Evolutionary conservation across 345 rosid species (phyloP).

Genomic region (Triadica sebifera): DNA sequence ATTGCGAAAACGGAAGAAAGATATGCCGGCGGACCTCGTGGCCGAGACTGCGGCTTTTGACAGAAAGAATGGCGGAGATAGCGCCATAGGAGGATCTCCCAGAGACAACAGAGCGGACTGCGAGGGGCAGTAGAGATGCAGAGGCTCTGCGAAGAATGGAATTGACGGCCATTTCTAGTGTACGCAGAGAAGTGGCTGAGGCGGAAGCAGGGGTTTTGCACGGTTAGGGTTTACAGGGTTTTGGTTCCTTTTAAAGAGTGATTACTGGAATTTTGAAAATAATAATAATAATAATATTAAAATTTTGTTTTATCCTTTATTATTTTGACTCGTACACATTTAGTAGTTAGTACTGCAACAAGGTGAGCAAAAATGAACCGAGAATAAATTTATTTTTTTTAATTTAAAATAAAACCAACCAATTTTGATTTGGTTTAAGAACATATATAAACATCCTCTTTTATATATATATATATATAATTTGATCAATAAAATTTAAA

Average conservation of each 20-base stretch:
- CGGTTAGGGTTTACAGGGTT: conserved; percentile 11
- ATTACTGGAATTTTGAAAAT: background rate
- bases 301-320: too few relatives aligned
- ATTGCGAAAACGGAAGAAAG: conserved; percentile 18
- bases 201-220: background rate
- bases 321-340: too few relatives aligned
- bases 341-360: too few relatives aligned
- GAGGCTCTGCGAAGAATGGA: conserved; percentile 47
- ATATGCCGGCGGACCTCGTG: background rate
- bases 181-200: background rate
- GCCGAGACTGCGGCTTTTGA: conserved; percentile 5
- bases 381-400: too few relatives aligned
- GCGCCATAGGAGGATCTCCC: conserved; percentile 27
- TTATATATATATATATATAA: too few relatives aligned
- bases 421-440: too few relatives aligned
- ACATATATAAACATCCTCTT: too few relatives aligned
- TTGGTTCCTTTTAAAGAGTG: background rate
- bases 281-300: too few relatives aligned
- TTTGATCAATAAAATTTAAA: too few relatives aligned
- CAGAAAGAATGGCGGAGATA: conserved; percentile 10
- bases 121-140: conserved; percentile 32
- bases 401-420: too few relatives aligned
- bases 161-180: conserved; percentile 15
- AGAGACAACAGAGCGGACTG: conserved; percentile 39
- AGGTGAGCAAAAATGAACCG: too few relatives aligned